Conservation (phyloP, 192 early-diverging fungal species). For the Coemansia sp. region DNA sequence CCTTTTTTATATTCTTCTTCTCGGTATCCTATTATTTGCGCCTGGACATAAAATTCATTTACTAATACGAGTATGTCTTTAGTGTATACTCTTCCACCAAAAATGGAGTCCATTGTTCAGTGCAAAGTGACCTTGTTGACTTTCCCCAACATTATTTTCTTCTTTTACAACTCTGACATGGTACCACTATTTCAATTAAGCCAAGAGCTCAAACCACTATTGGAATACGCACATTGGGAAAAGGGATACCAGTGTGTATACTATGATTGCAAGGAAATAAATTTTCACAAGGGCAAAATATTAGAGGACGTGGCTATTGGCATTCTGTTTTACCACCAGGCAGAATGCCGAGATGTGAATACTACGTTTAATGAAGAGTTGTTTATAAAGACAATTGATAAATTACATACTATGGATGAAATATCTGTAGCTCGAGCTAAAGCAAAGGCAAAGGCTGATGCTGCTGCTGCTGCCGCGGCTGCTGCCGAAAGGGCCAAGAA, state of each 20-base stretch:
- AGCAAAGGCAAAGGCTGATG: background rate
- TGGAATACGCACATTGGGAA: background rate
- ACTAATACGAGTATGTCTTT: background rate
- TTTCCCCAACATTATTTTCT: background rate
- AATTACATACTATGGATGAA: background rate
- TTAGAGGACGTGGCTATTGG: background rate
- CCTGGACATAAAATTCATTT: background rate
- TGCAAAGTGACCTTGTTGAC: background rate
- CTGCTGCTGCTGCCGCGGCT: background rate
- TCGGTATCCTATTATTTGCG: too few relatives aligned
- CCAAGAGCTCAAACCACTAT: background rate
- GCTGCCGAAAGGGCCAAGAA: background rate
- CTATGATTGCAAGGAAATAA: background rate
- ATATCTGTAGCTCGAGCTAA: background rate
- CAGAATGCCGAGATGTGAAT: background rate
- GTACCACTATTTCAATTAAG: background rate
- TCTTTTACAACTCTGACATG: background rate
- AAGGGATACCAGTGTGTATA: background rate
- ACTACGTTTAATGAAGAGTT: background rate
- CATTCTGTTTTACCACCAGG: background rate
- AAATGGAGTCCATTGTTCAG: background rate
- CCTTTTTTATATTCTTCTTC: background rate
- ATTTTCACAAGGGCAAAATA: background rate
- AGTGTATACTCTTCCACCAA: background rate
- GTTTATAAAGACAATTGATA: background rate